Base-by-base conservation (phyloP, 202 grass and related monocot genomes). In the Bolboschoenoplectus hybrid region DNA sequence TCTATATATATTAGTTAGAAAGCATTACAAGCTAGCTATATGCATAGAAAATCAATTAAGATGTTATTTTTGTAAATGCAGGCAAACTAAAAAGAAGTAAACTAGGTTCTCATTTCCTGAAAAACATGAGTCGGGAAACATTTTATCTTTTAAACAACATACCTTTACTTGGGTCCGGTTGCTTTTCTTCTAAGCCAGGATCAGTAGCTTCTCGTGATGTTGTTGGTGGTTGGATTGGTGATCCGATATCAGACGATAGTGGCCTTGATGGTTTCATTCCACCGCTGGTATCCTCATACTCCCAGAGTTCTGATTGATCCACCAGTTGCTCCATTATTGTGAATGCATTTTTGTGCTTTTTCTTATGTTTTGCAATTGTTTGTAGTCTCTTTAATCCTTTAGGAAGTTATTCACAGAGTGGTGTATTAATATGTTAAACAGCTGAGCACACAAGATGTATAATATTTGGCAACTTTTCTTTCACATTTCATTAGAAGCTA, bases 251-350 rank as follows among this genome's bases (percentile, higher is more conserved):
- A 26, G 26, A 26, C 26, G 0, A 26, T 26, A 26, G 0, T 26
- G 26, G 26, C 0, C 26, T 26, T 26, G 26, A 26, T 13, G 46
- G 68, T 71, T 19, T 4, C 68, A 46, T n/a, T 45, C 68, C 68
- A 9, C 68, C 68, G 3, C 7, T 46, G 43, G 46, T 1, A 44
- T 70, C 71, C 19, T 51, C 46, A 0, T 75, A 75, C 46, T 75
- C 46, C 71, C 71, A 75, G 10, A 75, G 71, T 7, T 9, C 52
- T 12, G 45, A 52, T 50, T 0, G 9, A 13, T 75, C 45, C 20
- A 75, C 71, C 20, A 75, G 20, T 6, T 34, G 10, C 10, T 75
- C 13, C 71, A 75, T 75, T 52, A 75, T 52, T 34, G 9, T 75
- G 4, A 5, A 0, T 4, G 46, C 71, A 51, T 52, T 12, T 52